Percentiles rank a stretch among this genome's conserved stretches.
Conservation (phyloP, 2,329 filamentous ascomycete genomes). For the Graphiopsis chlorocephala region DNA sequence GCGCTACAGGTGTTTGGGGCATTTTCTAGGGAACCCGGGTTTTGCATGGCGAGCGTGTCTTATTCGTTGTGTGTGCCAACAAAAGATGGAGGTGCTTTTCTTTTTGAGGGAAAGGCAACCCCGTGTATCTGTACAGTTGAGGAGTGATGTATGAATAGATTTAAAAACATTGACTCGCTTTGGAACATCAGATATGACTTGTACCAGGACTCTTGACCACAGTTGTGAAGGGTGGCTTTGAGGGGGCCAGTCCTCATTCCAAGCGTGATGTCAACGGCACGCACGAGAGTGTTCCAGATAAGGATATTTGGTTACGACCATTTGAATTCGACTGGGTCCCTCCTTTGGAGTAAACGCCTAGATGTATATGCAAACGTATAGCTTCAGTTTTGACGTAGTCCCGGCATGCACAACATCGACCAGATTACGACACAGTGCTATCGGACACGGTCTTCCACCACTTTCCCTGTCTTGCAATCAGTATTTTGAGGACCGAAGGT, state of each 20-base stretch:
- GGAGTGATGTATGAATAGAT: neutral
- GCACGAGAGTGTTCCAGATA: neutral
- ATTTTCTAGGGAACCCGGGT: neutral
- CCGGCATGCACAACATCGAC: neutral
- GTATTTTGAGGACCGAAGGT: too few relatives aligned
- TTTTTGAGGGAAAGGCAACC: neutral
- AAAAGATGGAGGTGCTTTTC: neutral
- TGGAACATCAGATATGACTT: neutral
- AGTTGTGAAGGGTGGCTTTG: neutral
- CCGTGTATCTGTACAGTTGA: slow-evolving; percentile 4
- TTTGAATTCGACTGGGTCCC: neutral
- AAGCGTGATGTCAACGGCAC: neutral
- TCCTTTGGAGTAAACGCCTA: neutral
- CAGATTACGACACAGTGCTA: neutral
- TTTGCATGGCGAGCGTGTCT: slow-evolving; percentile 4
- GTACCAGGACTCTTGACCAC: neutral
- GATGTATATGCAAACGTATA: neutral
- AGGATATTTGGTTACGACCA: neutral
- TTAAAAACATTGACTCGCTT: neutral
- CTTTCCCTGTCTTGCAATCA: too few relatives aligned
- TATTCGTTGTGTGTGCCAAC: neutral
- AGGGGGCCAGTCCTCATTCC: neutral
- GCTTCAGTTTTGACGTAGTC: neutral
- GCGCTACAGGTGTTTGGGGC: neutral
- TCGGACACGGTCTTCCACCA: too few relatives aligned